Conservation (phyloP, 495 filamentous ascomycete genomes). For the Trichoderma parareesei region DNA sequence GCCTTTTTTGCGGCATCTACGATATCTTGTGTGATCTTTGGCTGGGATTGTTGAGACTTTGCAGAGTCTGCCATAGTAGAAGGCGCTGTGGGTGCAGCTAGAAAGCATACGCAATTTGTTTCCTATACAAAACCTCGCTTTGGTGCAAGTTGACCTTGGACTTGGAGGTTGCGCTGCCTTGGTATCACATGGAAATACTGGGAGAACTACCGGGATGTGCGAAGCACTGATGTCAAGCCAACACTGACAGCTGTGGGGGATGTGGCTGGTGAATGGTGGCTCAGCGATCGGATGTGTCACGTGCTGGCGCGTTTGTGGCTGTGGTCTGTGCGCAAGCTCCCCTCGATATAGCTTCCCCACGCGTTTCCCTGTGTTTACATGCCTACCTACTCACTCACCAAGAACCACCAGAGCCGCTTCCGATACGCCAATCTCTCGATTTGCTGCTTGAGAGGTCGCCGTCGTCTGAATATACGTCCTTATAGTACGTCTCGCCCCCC, state of each 20-base stretch:
- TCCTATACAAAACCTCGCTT: neutral
- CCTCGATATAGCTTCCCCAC: slow-evolving; percentile 6
- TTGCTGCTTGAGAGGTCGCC: neutral
- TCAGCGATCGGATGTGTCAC: neutral
- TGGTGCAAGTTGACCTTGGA: too few relatives aligned
- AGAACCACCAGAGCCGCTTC: neutral
- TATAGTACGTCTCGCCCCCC: neutral
- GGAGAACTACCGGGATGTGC: too few relatives aligned
- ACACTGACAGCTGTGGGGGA: too few relatives aligned
- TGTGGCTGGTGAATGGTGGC: neutral
- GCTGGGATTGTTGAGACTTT: slow-evolving; percentile 17
- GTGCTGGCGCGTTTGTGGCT: neutral
- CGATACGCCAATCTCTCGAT: slow-evolving; percentile 1
- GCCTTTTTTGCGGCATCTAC: slow-evolving; percentile 31
- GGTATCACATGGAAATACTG: too few relatives aligned
- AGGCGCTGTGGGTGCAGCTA: neutral
- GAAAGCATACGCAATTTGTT: neutral
- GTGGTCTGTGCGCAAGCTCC: neutral
- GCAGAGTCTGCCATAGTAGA: slow-evolving; percentile 17
- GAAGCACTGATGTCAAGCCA: too few relatives aligned
- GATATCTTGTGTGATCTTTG: slow-evolving; percentile 25
- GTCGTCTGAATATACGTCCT: neutral
- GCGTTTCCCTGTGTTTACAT: slow-evolving; percentile 9
- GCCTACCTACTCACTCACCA: neutral
- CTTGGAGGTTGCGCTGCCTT: too few relatives aligned